Percentiles rank a stretch among this genome's conserved stretches.
These are phyloP conservation scores for Botrytis hyacinthi DNA, from an alignment of 2,329 filamentous ascomycete genomes.

Conservation along the genomic window DNA sequence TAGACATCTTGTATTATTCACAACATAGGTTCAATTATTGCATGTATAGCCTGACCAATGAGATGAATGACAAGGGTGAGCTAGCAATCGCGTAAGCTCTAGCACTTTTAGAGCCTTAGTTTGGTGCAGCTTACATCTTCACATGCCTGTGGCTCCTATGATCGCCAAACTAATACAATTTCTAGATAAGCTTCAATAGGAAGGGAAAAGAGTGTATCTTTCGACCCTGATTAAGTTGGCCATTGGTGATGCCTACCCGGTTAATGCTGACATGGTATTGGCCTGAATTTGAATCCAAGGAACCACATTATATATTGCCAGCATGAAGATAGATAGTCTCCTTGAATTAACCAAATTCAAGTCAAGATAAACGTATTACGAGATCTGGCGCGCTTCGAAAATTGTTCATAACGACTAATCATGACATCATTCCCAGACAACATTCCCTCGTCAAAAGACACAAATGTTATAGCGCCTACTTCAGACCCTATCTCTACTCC, in stretches of 20 bases:
- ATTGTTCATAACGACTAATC: neutral
- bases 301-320: neutral
- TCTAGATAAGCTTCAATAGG: neutral
- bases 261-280: no score
- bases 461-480: neutral
- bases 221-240: no score
- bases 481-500: neutral
- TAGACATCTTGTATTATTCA: neutral
- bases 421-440: neutral
- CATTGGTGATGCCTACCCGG: no score
- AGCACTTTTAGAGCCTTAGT: neutral
- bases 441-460: no score
- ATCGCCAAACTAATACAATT: no score
- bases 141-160: no score
- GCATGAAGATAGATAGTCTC: neutral
- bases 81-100: neutral
- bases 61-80: neutral
- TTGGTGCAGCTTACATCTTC: no score
- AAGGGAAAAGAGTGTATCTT: neutral
- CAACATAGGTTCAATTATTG: neutral
- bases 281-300: no score
- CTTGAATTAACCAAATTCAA: neutral
- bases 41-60: neutral
- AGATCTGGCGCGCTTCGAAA: neutral
- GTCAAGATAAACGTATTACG: no score